Evolutionary conservation across 2,329 filamentous ascomycete genomes (phyloP).

Genomic region (Exophiala lecanii-corni): DNA sequence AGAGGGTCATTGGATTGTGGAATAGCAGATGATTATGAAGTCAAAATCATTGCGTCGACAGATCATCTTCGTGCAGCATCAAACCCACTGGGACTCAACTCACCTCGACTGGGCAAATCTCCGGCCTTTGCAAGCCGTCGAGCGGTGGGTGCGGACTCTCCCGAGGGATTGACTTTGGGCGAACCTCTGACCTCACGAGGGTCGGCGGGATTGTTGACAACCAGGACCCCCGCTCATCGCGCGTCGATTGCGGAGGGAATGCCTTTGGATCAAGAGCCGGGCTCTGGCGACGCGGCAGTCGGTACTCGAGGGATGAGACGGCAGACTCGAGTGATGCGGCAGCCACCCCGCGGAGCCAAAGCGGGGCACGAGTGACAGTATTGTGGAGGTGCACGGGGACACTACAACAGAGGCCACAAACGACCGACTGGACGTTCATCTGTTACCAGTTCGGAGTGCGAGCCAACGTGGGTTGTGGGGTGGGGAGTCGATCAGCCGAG

Average conservation of each 20-base stretch:
- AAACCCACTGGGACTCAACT: conserved; percentile 30
- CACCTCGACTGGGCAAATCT: conserved; percentile 22
- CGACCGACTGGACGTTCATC: conserved; percentile 1
- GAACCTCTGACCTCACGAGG: conserved; percentile 15
- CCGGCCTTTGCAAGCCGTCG: conserved; percentile 25
- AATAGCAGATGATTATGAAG: conserved; percentile 52
- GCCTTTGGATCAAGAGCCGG: conserved; percentile 10
- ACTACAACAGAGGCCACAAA: no score
- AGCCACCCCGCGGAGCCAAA: conserved; percentile 11
- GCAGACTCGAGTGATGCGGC: conserved; percentile 17
- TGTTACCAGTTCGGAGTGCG: conserved; percentile 19
- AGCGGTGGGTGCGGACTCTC: conserved; percentile 20
- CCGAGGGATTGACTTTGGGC: conserved; percentile 25
- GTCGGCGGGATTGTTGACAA: conserved; percentile 4
- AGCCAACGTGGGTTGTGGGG: conserved; percentile 25
- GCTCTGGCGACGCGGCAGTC: conserved; percentile 20
- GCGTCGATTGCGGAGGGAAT: conserved; percentile 10
- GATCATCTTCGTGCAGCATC: conserved; percentile 55
- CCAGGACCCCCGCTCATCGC: conserved; percentile 18
- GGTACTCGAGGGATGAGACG: conserved; percentile 19
- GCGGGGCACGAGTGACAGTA: conserved; percentile 8
- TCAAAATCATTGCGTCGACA: conserved; percentile 56
- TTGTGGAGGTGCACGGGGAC: conserved; percentile 8
- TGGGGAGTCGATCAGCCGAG: conserved; percentile 12
- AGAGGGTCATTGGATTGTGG: conserved; percentile 28